Conservation (phyloP, 1,139 yeast species). For the Saccharomyces pastorianus region DNA sequence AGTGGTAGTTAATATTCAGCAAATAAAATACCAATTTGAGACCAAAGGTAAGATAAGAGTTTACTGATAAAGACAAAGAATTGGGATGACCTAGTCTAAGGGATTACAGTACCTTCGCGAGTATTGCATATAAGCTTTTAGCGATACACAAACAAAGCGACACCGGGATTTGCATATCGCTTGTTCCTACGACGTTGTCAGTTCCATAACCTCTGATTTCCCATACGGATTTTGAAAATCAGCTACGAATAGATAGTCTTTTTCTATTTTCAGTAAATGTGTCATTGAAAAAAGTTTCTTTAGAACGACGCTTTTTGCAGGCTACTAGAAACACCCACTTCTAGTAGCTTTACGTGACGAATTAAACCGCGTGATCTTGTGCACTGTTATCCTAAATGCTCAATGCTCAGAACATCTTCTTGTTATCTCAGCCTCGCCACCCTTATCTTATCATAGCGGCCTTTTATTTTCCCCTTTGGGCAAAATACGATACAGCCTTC, state of each 20-base stretch:
- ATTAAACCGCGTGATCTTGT: background rate
- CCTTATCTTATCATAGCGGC: background rate
- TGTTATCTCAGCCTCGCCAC: background rate
- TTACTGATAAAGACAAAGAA: background rate
- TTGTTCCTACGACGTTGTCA: background rate
- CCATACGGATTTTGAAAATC: background rate
- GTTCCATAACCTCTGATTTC: background rate
- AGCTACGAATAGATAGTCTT: background rate
- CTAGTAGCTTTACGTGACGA: background rate
- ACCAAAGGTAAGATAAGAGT: background rate
- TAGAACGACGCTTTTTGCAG: background rate
- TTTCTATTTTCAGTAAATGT: background rate
- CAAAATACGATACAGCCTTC: background rate
- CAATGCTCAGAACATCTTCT: background rate
- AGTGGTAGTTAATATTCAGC: background rate
- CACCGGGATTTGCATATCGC: background rate
- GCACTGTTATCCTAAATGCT: background rate
- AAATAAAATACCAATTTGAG: background rate
- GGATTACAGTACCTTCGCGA: too few relatives aligned
- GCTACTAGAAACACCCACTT: background rate
- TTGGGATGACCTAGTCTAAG: background rate
- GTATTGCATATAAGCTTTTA: background rate
- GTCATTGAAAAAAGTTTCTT: background rate
- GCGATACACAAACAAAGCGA: background rate
- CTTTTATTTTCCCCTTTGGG: constrained; percentile 1